A percentile compares a stretch with the other conserved stretches of the same genome.
Conservation (phyloP, 208 protist genomes). For the Porcisia hertigi region DNA sequence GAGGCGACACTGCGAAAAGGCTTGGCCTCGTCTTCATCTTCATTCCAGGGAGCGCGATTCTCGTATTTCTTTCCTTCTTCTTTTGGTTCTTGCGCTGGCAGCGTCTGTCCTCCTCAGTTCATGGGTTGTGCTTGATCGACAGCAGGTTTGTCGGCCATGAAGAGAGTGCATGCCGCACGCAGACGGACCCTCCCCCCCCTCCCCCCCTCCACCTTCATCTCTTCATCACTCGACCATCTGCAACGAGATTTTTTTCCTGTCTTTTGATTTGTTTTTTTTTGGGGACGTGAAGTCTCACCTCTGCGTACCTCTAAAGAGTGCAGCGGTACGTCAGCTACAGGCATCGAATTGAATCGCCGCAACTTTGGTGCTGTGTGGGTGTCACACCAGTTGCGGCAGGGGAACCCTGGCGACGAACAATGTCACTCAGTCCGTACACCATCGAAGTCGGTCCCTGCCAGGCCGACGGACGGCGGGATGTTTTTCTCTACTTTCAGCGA, state of each 20-base stretch:
- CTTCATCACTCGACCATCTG: no score
- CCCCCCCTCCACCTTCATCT: no score
- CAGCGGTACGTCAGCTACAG: neutral
- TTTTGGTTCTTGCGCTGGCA: neutral
- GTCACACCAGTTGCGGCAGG: no score
- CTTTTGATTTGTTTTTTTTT: neutral
- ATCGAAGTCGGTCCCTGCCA: constrained; percentile 61
- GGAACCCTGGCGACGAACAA: neutral
- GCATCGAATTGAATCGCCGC: neutral
- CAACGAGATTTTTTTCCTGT: no score
- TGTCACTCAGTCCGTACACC: constrained; percentile 54
- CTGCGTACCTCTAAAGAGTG: neutral
- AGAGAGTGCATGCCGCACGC: no score
- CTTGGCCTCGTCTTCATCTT: neutral
- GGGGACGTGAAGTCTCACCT: neutral
- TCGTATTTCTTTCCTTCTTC: neutral
- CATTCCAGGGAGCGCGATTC: no score
- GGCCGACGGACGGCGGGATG: constrained; percentile 53
- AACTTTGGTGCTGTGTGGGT: neutral
- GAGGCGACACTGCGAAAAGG: no score
- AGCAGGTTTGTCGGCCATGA: no score
- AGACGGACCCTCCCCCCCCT: no score
- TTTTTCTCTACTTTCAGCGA: constrained; percentile 57
- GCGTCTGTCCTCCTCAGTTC: no score
- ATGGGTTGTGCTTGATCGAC: no score